Percentiles rank a stretch among this genome's conserved stretches.
These are phyloP conservation scores for Aphanocladium album DNA, from an alignment of 2,329 filamentous ascomycete species.

Conservation along the genomic window DNA sequence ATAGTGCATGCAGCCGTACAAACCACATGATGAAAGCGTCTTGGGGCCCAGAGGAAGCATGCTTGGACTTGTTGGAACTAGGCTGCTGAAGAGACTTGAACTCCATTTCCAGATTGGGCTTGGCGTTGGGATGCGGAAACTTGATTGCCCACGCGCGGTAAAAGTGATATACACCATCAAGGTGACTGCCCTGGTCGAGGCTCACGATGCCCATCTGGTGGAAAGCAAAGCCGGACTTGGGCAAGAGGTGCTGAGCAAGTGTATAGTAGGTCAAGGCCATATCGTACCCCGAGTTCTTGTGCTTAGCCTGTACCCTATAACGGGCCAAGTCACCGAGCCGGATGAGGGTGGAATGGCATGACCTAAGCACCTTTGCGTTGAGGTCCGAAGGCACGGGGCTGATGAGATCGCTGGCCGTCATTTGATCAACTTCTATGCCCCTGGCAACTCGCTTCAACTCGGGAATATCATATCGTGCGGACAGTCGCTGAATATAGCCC, in stretches of 20 bases:
- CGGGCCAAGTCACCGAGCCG: constrained; percentile 85
- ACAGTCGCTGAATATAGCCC: constrained; percentile 74
- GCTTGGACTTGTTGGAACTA: constrained; percentile 28
- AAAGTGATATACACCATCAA: constrained; percentile 83
- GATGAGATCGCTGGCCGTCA: constrained; percentile 39
- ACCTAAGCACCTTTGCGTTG: constrained; percentile 57
- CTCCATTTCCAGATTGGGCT: constrained; percentile 71
- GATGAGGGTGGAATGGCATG: constrained; percentile 78
- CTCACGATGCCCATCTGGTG: constrained; percentile 89
- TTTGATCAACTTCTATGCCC: constrained; percentile 38
- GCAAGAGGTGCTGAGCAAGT: constrained; percentile 72
- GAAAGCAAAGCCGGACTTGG: constrained; percentile 73
- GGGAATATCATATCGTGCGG: constrained; percentile 51
- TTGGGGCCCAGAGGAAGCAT: constrained; percentile 42
- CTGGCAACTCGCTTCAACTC: constrained; percentile 41
- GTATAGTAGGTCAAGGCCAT: constrained; percentile 79
- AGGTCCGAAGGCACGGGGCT: constrained; percentile 45
- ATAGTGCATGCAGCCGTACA: constrained; percentile 77
- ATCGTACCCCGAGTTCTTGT: constrained; percentile 71
- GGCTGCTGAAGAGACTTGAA: constrained; percentile 54
- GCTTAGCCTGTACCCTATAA: constrained; percentile 71
- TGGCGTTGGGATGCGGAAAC: constrained; percentile 68
- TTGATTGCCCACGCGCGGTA: constrained; percentile 75
- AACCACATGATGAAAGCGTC: constrained; percentile 75
- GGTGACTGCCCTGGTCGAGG: constrained; percentile 69